These are phyloP conservation scores for Castanea sativa DNA, from an alignment of 306 rosid genomes.

Conservation along the genomic window DNA sequence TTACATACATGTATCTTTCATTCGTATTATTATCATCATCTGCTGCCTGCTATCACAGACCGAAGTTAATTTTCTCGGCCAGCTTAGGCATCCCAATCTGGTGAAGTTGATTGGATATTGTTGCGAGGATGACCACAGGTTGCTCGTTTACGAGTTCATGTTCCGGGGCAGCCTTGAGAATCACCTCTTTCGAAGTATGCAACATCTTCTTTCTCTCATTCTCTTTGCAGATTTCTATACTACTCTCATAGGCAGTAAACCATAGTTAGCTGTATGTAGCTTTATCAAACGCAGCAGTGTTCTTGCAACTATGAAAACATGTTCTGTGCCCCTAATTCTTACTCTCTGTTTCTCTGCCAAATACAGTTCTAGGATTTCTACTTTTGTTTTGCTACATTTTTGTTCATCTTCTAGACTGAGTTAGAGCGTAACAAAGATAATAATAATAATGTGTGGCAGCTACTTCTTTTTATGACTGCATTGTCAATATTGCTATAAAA, in stretches of 20 bases:
- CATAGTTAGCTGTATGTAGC: background rate
- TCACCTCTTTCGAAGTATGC: conserved; percentile 92
- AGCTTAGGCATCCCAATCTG: conserved; percentile 93
- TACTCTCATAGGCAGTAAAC: background rate
- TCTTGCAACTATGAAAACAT: background rate
- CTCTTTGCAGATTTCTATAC: background rate
- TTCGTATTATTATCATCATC: background rate
- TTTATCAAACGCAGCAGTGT: background rate
- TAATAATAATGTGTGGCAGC: background rate
- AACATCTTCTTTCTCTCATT: background rate
- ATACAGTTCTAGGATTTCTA: background rate
- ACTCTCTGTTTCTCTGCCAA: background rate
- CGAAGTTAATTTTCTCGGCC: conserved; percentile 96
- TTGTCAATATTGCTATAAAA: background rate
- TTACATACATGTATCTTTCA: background rate
- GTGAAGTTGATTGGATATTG: conserved; percentile 97
- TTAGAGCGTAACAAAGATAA: background rate
- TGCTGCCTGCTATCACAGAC: conserved; percentile 42
- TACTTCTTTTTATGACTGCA: background rate
- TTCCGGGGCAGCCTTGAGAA: conserved; percentile 97
- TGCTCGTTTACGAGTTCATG: conserved; percentile 98
- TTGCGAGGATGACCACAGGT: conserved; percentile 95
- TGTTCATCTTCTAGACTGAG: background rate
- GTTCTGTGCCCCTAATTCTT: background rate
- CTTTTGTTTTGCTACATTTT: background rate